Percentiles rank a stretch among this genome's conserved stretches.
Evolutionary conservation across 2,329 filamentous ascomycete species (phyloP).

Genomic region (Trichoderma endophyticum): DNA sequence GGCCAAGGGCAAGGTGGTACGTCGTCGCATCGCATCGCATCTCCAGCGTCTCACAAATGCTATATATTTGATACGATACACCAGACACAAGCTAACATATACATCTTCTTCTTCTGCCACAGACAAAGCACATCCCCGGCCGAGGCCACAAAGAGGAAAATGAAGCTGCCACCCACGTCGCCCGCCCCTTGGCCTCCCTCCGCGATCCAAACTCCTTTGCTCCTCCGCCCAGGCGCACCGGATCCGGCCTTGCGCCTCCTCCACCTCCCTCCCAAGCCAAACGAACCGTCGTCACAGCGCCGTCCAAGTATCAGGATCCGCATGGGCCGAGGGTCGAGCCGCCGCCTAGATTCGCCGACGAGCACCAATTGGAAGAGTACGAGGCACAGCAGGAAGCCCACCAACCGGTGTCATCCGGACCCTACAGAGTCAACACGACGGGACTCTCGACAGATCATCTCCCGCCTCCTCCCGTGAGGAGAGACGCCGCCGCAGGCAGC

Average conservation of each 20-base stretch:
- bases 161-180: slow-evolving; percentile 34
- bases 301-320: slow-evolving; percentile 36
- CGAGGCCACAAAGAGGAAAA: slow-evolving; percentile 35
- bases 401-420: slow-evolving; percentile 53
- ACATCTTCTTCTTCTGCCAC: background rate
- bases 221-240: slow-evolving; percentile 67
- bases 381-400: slow-evolving; percentile 34
- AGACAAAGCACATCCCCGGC: slow-evolving; percentile 25
- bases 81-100: background rate
- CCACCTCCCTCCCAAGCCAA: slow-evolving; percentile 24
- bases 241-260: slow-evolving; percentile 34
- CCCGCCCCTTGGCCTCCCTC: slow-evolving; percentile 64
- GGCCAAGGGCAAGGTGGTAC: slow-evolving; percentile 44
- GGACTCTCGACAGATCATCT: slow-evolving; percentile 66
- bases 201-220: slow-evolving; percentile 76
- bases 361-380: background rate
- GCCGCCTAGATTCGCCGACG: slow-evolving; percentile 12
- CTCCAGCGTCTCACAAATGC: background rate
- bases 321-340: slow-evolving; percentile 19
- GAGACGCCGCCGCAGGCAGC: slow-evolving; percentile 40
- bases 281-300: slow-evolving; percentile 30
- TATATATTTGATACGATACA: background rate
- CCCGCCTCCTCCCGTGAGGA: slow-evolving; percentile 65
- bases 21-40: slow-evolving; percentile 22
- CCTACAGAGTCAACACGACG: slow-evolving; percentile 65